phyloP scores from a whole-genome alignment of 2,329 filamentous ascomycete species.

The Magnaporthiopsis incrustans region DNA sequence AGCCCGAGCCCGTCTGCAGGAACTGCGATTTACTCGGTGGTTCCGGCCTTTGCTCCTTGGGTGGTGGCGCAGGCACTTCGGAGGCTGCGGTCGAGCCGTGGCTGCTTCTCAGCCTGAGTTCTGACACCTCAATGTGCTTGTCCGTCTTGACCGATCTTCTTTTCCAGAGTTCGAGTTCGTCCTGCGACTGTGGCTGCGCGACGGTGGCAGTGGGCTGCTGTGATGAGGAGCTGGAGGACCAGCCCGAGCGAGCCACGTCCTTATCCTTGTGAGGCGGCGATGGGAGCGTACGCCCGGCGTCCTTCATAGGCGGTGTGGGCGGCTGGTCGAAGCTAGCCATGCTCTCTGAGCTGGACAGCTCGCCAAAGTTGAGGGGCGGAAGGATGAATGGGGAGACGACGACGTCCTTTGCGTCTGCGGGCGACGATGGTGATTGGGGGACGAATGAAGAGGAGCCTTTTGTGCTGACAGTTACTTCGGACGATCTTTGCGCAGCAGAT shows the following conservation, averaged over 20 bases:
- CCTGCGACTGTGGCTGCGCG: not conserved
- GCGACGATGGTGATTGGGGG: not conserved
- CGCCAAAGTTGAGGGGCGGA: constrained; percentile 1
- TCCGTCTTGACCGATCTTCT: constrained; percentile 43
- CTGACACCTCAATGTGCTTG: constrained; percentile 35
- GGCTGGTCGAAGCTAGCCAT: constrained; percentile 11
- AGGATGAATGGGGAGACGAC: not conserved
- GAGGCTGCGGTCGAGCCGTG: constrained; percentile 41
- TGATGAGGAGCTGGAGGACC: not conserved
- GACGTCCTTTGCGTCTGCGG: not conserved
- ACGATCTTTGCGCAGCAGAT: constrained; percentile 30
- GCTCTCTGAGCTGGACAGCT: constrained; percentile 2
- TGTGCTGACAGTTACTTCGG: constrained; percentile 29
- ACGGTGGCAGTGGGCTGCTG: not conserved
- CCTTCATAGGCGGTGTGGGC: constrained; percentile 8
- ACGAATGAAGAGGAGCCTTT: constrained; percentile 26
- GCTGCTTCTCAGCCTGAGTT: constrained; percentile 39
- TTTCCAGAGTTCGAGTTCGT: constrained; percentile 34
- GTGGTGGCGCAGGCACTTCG: constrained; percentile 10
- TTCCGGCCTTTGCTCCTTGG: not conserved
- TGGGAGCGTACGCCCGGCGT: not conserved
- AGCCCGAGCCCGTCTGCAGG: constrained; percentile 11
- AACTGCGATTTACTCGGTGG: constrained; percentile 5
- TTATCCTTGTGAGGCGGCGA: constrained; percentile 1
- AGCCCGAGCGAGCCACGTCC: not conserved